Conservation (phyloP, 805 yeast genomes). For the Ogataea wickerhamii region DNA sequence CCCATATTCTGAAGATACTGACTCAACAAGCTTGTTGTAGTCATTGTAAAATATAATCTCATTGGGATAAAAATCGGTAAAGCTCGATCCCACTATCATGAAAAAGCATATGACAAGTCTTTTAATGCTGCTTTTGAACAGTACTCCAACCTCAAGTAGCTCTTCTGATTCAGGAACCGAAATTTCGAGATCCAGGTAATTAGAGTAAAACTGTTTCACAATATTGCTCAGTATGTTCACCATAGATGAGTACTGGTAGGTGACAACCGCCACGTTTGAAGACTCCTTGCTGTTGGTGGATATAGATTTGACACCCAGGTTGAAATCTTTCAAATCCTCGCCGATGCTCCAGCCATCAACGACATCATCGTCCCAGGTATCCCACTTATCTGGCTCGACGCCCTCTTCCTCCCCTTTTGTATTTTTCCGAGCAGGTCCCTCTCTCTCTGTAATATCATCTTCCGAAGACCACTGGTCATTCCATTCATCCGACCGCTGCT, state of each 20-base stretch:
- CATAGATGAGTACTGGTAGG: constrained; percentile 20
- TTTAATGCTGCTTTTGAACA: constrained; percentile 27
- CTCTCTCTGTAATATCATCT: constrained; percentile 13
- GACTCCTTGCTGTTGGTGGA: constrained; percentile 18
- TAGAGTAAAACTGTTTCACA: constrained; percentile 18
- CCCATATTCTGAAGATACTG: constrained; percentile 12
- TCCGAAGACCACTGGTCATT: constrained; percentile 25
- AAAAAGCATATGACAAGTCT: constrained; percentile 25
- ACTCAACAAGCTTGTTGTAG: constrained; percentile 25
- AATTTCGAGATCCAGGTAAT: constrained; percentile 15
- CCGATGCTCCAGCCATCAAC: constrained; percentile 28
- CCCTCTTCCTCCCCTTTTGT: constrained; percentile 1
- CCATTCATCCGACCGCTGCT: constrained; percentile 23
- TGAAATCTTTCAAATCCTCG: constrained; percentile 14
- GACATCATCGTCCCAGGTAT: constrained; percentile 27
- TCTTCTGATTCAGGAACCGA: constrained; percentile 10
- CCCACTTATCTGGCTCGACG: constrained; percentile 24
- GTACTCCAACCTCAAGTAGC: constrained; percentile 18
- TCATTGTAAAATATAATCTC: constrained; percentile 32
- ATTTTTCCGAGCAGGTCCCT: constrained; percentile 3
- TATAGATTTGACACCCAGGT: constrained; percentile 19
- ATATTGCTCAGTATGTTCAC: constrained; percentile 13
- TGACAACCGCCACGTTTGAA: constrained; percentile 6
- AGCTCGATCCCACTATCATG: constrained; percentile 23
- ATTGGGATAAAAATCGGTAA: constrained; percentile 19